Evolutionary conservation across 306 rosid genomes (phyloP), one percentile per base, ranked within the genome.

Genomic region (Crataegus laevigata): DNA sequence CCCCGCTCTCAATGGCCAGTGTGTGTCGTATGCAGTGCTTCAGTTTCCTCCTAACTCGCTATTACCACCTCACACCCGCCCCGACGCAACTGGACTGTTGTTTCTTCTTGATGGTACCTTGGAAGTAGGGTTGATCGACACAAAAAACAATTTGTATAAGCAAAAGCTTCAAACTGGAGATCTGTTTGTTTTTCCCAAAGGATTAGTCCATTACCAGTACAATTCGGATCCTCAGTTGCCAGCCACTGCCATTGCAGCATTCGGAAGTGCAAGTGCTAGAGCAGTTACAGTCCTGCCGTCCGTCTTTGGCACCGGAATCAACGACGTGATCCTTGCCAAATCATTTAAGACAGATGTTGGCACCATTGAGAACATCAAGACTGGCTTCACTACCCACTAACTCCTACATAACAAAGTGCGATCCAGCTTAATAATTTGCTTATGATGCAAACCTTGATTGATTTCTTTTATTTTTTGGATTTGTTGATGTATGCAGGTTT

Each of bases 231-330:
- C 38, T 17, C 24, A 62, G 11, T 14, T 43, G 24, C 77, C 72
- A 11, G 88, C 84, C 61, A 55, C 61, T 17, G 88, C 80, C 57
- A 72, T 85, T 18, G 72, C 78, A 8, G 84, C 80, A 21, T 82
- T 82, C 62, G 82, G 78, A 15, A 85, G 88, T 70, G 86, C 84
- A 21, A 80, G 78, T 72, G 86, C 86, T 38, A 83, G 86, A 19
- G 78, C 78, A 8, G 82, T 79, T 8, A 51, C 84, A 19, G 38
- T 77, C 30, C 76, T 71, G 3, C 36, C 55, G 14, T 30, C 84
- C 4, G 2, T 82, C 6, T 82, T 85, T 52, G 36, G 68, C 34
- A 40, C 78, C 0, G 80, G 78, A 11, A 79, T 85, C 34, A 82
- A 73, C 51, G 70, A 69, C 11, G 70, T 25, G 11, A 67, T 76